phyloP scores from a whole-genome alignment of 768 basidiomycete genomes.

The Cystobasidium ongulense region DNA sequence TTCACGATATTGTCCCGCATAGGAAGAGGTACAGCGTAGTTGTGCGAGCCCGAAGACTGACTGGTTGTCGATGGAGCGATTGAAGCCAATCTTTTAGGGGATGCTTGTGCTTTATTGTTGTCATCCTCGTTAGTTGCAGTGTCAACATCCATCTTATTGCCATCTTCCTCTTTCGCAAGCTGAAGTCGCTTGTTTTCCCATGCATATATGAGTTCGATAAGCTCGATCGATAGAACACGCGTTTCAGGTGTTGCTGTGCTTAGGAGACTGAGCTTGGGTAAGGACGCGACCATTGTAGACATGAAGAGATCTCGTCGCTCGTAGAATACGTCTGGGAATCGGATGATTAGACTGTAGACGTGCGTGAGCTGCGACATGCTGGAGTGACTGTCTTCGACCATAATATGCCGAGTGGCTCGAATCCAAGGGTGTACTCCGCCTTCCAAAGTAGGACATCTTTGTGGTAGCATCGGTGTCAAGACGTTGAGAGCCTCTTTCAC shows the following conservation, averaged over 20 bases:
- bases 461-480: conserved; percentile 70
- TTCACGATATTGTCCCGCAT: conserved; percentile 32
- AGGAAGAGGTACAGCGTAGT: conserved; percentile 25
- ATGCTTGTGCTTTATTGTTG: conserved; percentile 34
- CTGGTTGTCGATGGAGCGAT: conserved; percentile 29
- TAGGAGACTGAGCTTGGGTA: conserved; percentile 78
- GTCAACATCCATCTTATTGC: conserved; percentile 52
- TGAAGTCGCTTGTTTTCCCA: conserved; percentile 61
- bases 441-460: conserved; percentile 52
- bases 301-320: conserved; percentile 85
- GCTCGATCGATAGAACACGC: conserved; percentile 76
- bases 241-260: conserved; percentile 63
- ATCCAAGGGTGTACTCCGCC: conserved; percentile 63
- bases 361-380: conserved; percentile 58
- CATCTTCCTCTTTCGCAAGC: conserved; percentile 35
- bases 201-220: conserved; percentile 79
- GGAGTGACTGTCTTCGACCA: conserved; percentile 76
- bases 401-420: conserved; percentile 67
- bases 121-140: conserved; percentile 26
- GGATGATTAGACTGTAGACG: conserved; percentile 85
- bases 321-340: conserved; percentile 84
- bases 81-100: conserved; percentile 28
- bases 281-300: conserved; percentile 81
- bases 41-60: conserved; percentile 10
- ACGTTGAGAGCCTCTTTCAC: conserved; percentile 80